phyloP scores from a whole-genome alignment of 306 rosid genomes.

The Potentilla sterilis region DNA sequence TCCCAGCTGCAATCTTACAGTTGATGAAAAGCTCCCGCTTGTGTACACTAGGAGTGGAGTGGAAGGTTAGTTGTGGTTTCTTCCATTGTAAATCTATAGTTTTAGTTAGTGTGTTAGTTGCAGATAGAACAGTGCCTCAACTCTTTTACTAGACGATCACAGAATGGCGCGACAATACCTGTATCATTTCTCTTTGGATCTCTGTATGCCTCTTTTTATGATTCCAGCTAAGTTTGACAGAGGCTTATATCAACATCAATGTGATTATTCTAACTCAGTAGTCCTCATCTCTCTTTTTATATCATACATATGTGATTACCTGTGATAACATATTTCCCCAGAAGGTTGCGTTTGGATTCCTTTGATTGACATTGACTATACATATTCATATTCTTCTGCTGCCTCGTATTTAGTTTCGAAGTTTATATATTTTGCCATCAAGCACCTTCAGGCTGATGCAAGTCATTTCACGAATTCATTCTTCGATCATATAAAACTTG shows the following conservation, averaged over 20 bases:
- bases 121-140: slow-evolving; percentile 36
- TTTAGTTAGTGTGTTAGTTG: slow-evolving; percentile 35
- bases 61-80: slow-evolving; percentile 16
- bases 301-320: background rate
- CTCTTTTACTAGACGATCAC: slow-evolving; percentile 30
- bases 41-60: slow-evolving; percentile 22
- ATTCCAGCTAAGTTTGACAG: slow-evolving; percentile 2
- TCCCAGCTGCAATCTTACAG: slow-evolving; percentile 9
- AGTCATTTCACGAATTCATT: no score
- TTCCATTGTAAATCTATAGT: slow-evolving; percentile 63
- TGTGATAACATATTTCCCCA: background rate
- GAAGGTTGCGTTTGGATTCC: background rate
- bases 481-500: no score
- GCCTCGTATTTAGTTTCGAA: no score
- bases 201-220: background rate
- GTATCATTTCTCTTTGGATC: background rate
- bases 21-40: slow-evolving; percentile 21
- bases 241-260: background rate
- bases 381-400: no score
- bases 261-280: background rate
- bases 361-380: no score
- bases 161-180: background rate
- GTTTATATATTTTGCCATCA: no score
- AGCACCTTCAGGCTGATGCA: no score
- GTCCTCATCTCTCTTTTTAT: background rate